Evolutionary conservation across 78 protist genomes (phyloP).

Genomic region (Corallochytrium limacisporum): DNA sequence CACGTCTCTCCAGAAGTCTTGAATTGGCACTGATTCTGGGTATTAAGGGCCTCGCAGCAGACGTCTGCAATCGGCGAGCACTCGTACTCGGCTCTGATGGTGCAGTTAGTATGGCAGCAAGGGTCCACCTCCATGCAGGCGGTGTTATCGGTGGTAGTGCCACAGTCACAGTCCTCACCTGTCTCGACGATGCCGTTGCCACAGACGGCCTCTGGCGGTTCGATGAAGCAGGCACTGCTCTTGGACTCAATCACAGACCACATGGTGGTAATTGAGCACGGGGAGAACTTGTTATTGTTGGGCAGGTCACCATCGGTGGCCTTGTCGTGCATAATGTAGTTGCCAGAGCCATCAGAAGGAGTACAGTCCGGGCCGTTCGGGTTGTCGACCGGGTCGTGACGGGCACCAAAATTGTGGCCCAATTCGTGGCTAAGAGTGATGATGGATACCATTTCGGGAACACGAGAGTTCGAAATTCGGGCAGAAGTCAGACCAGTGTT

Average conservation of each 20-base stretch:
- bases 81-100: too few relatives aligned
- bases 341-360: background rate
- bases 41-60: too few relatives aligned
- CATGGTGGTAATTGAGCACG: background rate
- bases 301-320: background rate
- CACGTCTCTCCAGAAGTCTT: too few relatives aligned
- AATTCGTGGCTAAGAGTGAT: background rate
- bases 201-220: background rate
- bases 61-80: too few relatives aligned
- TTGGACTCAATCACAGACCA: background rate
- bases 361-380: too few relatives aligned
- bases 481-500: background rate
- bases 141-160: too few relatives aligned
- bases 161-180: conserved; percentile 24
- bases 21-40: too few relatives aligned
- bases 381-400: conserved; percentile 6
- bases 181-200: conserved; percentile 16
- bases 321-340: background rate
- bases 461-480: background rate
- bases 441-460: background rate
- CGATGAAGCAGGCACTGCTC: background rate
- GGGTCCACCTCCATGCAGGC: too few relatives aligned
- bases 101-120: too few relatives aligned
- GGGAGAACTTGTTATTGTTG: background rate
- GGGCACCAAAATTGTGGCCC: background rate